phyloP scores from a whole-genome alignment of 1,284 basidiomycete species.

The Leccinum pachyderme region DNA sequence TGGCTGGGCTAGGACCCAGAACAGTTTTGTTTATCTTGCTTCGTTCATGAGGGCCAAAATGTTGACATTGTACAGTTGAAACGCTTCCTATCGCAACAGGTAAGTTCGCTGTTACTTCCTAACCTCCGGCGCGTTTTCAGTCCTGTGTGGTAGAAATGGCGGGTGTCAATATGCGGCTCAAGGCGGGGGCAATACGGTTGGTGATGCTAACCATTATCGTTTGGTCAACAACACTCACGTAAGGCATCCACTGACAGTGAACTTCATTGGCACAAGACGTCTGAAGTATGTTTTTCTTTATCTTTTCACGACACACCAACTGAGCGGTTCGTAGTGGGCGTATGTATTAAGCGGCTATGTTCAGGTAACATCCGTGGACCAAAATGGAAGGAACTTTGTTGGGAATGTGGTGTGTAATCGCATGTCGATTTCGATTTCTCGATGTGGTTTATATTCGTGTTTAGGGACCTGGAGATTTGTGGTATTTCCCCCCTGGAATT shows the following conservation, averaged over 20 bases:
- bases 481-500: conserved; percentile 55
- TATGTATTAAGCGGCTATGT: conserved; percentile 64
- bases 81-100: conserved; percentile 43
- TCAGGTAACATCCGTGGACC: conserved; percentile 61
- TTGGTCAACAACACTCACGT: not conserved
- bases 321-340: conserved; percentile 46
- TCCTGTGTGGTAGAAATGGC: conserved; percentile 19
- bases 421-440: not conserved
- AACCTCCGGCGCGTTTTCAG: not conserved
- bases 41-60: not conserved
- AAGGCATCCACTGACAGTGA: conserved; percentile 40
- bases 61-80: conserved; percentile 27
- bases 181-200: conserved; percentile 47
- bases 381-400: conserved; percentile 61
- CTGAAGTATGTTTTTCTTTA: conserved; percentile 37
- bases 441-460: conserved; percentile 11
- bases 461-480: conserved; percentile 43
- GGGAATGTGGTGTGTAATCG: conserved; percentile 47
- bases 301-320: not conserved
- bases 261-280: conserved; percentile 57
- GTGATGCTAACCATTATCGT: conserved; percentile 1
- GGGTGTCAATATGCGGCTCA: conserved; percentile 52
- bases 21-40: conserved; percentile 24
- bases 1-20: conserved; percentile 54
- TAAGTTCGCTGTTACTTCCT: not conserved